A percentile compares a stretch with the other conserved stretches of the same genome.
Conservation (phyloP, 169 alveolate genomes). For the Haemoproteus tartakovskyi region DNA sequence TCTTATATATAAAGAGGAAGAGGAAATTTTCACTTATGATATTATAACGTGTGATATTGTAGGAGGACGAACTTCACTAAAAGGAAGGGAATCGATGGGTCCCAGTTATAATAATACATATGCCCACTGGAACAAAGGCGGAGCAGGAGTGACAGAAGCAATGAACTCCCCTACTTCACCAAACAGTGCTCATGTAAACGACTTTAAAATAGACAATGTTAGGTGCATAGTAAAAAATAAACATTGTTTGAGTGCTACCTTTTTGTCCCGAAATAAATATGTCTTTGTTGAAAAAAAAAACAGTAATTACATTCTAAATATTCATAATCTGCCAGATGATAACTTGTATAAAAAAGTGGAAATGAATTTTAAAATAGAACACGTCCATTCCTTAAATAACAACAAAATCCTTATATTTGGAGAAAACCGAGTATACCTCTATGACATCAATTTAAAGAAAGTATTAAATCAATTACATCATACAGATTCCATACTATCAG, state of each 20-base stretch:
- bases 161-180: not conserved
- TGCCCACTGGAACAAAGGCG: not conserved
- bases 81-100: not conserved
- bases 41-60: conserved; percentile 20
- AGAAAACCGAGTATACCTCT: conserved; percentile 36
- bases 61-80: too few species aligned
- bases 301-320: conserved; percentile 9
- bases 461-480: conserved; percentile 49
- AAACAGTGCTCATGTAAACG: not conserved
- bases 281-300: conserved; percentile 45
- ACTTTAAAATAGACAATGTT: conserved; percentile 6
- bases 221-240: conserved; percentile 28
- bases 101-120: not conserved
- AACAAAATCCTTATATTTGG: conserved; percentile 17
- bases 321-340: conserved; percentile 60
- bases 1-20: conserved; percentile 58
- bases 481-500: conserved; percentile 64
- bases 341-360: conserved; percentile 24
- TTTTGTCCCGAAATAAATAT: conserved; percentile 47
- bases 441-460: conserved; percentile 38
- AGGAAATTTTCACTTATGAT: conserved; percentile 13
- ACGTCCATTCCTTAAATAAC: conserved; percentile 25
- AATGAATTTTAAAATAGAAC: conserved; percentile 19
- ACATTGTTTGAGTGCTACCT: conserved; percentile 17
- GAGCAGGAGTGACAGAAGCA: too few species aligned